Conservation (phyloP, 1,139 yeast species). For the Arxiozyma slooffiae region DNA sequence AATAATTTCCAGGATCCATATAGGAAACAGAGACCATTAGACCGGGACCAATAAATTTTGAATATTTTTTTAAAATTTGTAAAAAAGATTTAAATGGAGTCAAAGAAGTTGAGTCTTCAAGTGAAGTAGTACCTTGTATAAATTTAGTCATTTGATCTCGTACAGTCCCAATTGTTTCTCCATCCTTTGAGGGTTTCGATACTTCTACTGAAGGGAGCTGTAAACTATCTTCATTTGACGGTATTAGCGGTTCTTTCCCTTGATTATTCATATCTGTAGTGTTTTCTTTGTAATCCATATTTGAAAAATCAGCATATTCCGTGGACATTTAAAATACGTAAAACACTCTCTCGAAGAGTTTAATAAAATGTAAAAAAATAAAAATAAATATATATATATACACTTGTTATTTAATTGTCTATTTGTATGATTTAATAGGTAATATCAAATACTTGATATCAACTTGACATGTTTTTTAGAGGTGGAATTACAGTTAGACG, state of each 20-base stretch:
- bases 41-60: slow-evolving; percentile 69
- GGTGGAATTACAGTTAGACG: no score
- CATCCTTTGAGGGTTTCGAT: not conserved
- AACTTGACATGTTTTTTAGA: no score
- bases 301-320: not conserved
- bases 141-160: not conserved
- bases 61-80: slow-evolving; percentile 35
- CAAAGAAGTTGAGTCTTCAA: not conserved
- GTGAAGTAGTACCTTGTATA: not conserved
- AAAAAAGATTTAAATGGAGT: not conserved
- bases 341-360: no score
- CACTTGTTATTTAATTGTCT: no score
- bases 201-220: not conserved
- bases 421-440: not conserved
- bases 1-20: slow-evolving; percentile 76
- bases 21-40: slow-evolving; percentile 67
- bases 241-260: not conserved
- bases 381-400: no score
- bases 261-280: no score
- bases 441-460: not conserved
- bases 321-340: not conserved
- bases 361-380: no score
- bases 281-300: not conserved
- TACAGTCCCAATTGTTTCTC: not conserved
- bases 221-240: not conserved